phyloP scores from a whole-genome alignment of 441 rosid genomes.

The Capsella rubella region DNA sequence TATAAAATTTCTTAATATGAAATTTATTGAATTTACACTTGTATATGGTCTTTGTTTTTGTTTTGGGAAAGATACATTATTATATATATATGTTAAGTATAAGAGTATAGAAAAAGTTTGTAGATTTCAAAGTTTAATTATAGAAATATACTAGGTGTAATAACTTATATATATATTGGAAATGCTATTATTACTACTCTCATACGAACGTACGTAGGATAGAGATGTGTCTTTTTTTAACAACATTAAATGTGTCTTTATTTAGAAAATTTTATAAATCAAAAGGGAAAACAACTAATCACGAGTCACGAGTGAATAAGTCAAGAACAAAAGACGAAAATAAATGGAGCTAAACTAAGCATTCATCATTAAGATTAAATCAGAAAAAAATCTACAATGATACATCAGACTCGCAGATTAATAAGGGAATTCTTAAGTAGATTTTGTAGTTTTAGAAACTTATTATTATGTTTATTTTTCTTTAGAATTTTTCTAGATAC shows the following conservation, averaged over 20 bases:
- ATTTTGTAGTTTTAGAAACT: slow-evolving; percentile 30
- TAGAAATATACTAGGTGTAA: slow-evolving; percentile 17
- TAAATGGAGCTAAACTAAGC: not conserved
- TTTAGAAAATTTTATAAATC: not conserved
- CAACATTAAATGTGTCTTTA: not conserved
- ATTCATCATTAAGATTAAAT: slow-evolving; percentile 25
- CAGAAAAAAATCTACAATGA: slow-evolving; percentile 11
- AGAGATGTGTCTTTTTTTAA: not conserved
- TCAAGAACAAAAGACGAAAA: slow-evolving; percentile 4
- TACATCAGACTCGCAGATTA: slow-evolving; percentile 36
- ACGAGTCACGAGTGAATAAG: not conserved
- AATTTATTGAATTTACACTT: not conserved
- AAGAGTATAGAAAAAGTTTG: slow-evolving; percentile 11
- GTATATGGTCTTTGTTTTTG: not conserved
- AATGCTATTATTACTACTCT: not conserved
- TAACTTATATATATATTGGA: not conserved
- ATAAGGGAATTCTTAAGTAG: slow-evolving; percentile 44
- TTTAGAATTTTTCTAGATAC: slow-evolving; percentile 15
- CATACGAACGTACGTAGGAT: not conserved
- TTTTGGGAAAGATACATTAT: not conserved
- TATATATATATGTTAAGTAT: not conserved
- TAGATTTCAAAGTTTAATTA: slow-evolving; percentile 1
- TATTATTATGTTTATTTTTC: not conserved
- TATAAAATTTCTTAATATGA: not conserved
- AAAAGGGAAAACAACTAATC: not conserved